Evolutionary conservation across 2,329 filamentous ascomycete genomes (phyloP).

Genomic region (Akanthomyces uredinophilus): DNA sequence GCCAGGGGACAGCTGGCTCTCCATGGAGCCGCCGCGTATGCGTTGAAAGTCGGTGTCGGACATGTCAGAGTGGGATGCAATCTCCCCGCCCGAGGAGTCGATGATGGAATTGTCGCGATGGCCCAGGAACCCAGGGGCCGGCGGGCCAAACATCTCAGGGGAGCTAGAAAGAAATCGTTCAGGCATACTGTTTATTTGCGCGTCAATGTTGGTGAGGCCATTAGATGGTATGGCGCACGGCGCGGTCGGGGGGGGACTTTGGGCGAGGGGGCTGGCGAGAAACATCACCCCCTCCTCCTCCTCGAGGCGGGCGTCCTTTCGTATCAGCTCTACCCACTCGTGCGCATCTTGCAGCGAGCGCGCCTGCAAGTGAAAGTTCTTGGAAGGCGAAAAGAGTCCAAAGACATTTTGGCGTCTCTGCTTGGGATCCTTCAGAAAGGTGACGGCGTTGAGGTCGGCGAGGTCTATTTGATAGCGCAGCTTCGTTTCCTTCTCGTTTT

Average conservation of each 20-base stretch:
- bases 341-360: slow-evolving; percentile 66
- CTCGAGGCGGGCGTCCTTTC: slow-evolving; percentile 74
- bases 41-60: slow-evolving; percentile 61
- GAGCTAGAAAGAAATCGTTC: slow-evolving; percentile 53
- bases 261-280: slow-evolving; percentile 59
- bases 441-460: slow-evolving; percentile 85
- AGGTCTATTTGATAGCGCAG: slow-evolving; percentile 83
- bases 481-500: slow-evolving; percentile 82
- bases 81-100: slow-evolving; percentile 60
- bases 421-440: slow-evolving; percentile 82
- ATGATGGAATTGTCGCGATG: slow-evolving; percentile 53
- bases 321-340: slow-evolving; percentile 81
- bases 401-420: slow-evolving; percentile 84
- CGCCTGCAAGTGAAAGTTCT: slow-evolving; percentile 88
- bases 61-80: slow-evolving; percentile 81
- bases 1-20: slow-evolving; percentile 38
- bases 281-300: slow-evolving; percentile 84
- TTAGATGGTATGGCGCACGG: slow-evolving; percentile 19
- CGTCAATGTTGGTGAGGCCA: slow-evolving; percentile 18
- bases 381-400: slow-evolving; percentile 83
- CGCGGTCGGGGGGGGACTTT: slow-evolving; percentile 37
- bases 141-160: slow-evolving; percentile 47
- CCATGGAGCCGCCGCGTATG: slow-evolving; percentile 46
- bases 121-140: slow-evolving; percentile 29
- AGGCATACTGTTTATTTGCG: slow-evolving; percentile 24